Percentiles rank a stretch among this genome's conserved stretches.
Conservation (phyloP, 805 yeast species). For the Kockiozyma suomiensis region DNA sequence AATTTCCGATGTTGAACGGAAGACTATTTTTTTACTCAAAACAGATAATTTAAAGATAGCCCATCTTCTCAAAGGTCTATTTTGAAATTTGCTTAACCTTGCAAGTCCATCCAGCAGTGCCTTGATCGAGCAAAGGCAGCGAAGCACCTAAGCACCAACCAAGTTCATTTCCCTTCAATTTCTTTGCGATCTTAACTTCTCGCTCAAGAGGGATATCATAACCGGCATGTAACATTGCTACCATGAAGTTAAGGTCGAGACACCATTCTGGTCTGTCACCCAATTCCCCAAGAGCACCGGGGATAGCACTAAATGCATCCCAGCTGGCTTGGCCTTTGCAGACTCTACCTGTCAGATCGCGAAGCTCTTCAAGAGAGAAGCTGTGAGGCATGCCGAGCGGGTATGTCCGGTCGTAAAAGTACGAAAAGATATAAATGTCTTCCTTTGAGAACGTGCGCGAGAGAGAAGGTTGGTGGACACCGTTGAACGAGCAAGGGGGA, state of each 20-base stretch:
- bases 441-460: constrained; percentile 69
- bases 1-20: no score
- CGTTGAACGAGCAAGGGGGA: constrained; percentile 93
- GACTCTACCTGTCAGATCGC: constrained; percentile 77
- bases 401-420: constrained; percentile 89
- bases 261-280: constrained; percentile 91
- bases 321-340: constrained; percentile 82
- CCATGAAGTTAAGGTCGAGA: constrained; percentile 85
- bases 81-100: constrained; percentile 34
- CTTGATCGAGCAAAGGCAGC: constrained; percentile 76
- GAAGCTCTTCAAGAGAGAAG: constrained; percentile 81
- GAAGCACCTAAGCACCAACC: constrained; percentile 99
- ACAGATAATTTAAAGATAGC: no score
- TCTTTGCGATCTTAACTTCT: constrained; percentile 90
- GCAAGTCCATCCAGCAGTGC: constrained; percentile 70
- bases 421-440: constrained; percentile 89
- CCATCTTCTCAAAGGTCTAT: not conserved
- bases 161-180: constrained; percentile 82
- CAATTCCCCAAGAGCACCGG: constrained; percentile 66
- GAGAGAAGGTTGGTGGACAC: constrained; percentile 94
- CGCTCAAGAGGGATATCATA: constrained; percentile 90
- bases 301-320: constrained; percentile 68
- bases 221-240: constrained; percentile 90
- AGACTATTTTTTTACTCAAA: no score
- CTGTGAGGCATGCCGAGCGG: constrained; percentile 94